phyloP scores from a whole-genome alignment of 768 basidiomycete genomes.

The Solioccasus polychromus region DNA sequence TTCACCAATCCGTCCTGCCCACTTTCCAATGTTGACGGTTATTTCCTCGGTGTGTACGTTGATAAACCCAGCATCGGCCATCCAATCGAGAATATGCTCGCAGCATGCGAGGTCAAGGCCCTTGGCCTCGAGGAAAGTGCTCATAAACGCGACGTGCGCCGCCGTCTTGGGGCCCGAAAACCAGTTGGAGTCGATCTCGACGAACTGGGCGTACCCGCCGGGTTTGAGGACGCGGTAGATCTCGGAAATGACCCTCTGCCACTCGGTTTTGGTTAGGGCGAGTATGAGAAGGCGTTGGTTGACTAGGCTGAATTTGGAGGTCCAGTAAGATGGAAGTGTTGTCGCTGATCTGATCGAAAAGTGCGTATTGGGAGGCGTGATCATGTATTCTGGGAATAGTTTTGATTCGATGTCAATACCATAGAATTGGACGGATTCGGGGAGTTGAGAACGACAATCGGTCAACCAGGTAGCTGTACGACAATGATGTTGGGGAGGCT shows the following conservation, averaged over 20 bases:
- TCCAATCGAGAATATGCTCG: constrained; percentile 9
- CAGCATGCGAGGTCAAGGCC: constrained; percentile 10
- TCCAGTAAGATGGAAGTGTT: constrained; percentile 28
- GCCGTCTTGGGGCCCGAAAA: constrained; percentile 10
- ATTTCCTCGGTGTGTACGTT: constrained; percentile 11
- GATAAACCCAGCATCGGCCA: constrained; percentile 1
- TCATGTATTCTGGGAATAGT: constrained; percentile 9
- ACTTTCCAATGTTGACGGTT: constrained; percentile 14
- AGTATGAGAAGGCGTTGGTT: constrained; percentile 32
- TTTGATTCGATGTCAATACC: constrained; percentile 23
- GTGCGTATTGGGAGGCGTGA: constrained; percentile 5
- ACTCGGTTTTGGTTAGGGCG: constrained; percentile 24
- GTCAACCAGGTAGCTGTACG: constrained; percentile 14
- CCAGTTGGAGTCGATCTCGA: constrained; percentile 23
- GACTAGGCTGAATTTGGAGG: constrained; percentile 27
- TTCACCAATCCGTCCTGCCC: constrained; percentile 17
- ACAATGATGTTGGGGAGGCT: not conserved
- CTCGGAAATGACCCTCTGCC: constrained; percentile 22
- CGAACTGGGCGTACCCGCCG: constrained; percentile 31
- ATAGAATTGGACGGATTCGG: constrained; percentile 15
- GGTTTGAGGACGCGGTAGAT: constrained; percentile 29
- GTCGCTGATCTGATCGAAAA: constrained; percentile 14
- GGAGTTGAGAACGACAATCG: constrained; percentile 10
- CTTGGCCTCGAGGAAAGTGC: constrained; percentile 9
- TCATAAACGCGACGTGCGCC: constrained; percentile 7